These are phyloP conservation scores for Thuja plicata DNA, from an alignment of 83 land plant species.

Conservation along the genomic window DNA sequence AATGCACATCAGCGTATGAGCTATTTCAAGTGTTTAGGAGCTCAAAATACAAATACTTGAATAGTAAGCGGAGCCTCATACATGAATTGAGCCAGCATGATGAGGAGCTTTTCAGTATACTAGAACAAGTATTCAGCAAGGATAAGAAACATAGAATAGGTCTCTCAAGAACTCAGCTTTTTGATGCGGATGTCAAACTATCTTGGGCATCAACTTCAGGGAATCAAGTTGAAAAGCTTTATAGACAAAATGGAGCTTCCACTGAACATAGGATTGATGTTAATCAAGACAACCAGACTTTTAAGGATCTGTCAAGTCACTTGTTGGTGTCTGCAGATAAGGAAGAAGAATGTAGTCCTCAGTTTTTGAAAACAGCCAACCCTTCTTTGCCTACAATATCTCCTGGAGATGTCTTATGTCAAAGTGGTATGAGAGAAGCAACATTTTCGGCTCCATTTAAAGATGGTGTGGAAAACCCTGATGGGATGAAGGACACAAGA, in stretches of 20 bases:
- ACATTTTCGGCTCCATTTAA: not conserved
- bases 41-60: slow-evolving; percentile 9
- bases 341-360: not conserved
- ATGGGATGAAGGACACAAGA: not conserved
- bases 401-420: not conserved
- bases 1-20: not conserved
- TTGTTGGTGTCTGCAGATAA: not conserved
- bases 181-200: not conserved
- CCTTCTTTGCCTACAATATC: not conserved
- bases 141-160: not conserved
- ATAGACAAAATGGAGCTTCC: not conserved
- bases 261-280: not conserved
- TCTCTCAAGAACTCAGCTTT: not conserved
- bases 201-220: not conserved
- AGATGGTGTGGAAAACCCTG: not conserved
- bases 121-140: slow-evolving; percentile 8
- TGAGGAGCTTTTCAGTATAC: slow-evolving; percentile 1
- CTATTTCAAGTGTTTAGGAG: slow-evolving; percentile 5
- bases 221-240: not conserved
- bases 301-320: not conserved
- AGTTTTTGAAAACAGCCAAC: not conserved
- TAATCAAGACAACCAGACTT: not conserved
- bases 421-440: not conserved
- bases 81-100: slow-evolving; percentile 7
- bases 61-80: not conserved